Conservation (phyloP, 2,329 filamentous ascomycete species). For the Cladophialophora immunda region DNA sequence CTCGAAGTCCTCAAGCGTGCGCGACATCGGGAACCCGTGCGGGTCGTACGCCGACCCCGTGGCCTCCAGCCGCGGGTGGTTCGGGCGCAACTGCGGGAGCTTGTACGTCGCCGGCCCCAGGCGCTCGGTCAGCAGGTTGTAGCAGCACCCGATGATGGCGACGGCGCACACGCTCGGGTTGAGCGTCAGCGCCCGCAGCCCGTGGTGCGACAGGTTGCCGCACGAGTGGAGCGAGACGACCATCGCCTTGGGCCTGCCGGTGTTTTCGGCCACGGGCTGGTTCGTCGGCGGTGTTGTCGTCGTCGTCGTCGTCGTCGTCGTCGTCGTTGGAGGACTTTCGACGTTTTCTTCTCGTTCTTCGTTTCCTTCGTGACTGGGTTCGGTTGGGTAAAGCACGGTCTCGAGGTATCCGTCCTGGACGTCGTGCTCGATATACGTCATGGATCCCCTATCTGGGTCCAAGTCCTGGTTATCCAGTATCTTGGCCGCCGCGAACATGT, state of each 20-base stretch:
- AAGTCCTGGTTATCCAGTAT: conserved; percentile 15
- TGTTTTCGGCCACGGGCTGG: not conserved
- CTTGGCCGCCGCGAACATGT: conserved; percentile 12
- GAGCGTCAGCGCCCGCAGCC: conserved; percentile 82
- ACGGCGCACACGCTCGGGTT: conserved; percentile 89
- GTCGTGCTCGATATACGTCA: conserved; percentile 56
- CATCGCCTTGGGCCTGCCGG: conserved; percentile 59
- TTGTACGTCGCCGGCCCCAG: conserved; percentile 89
- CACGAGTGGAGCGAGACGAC: conserved; percentile 96
- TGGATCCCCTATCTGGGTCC: conserved; percentile 41
- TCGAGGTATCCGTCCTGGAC: conserved; percentile 55
- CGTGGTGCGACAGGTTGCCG: conserved; percentile 95
- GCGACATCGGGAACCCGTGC: conserved; percentile 93
- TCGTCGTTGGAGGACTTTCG: not conserved
- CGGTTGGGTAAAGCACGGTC: conserved; percentile 43
- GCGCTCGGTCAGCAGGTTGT: conserved; percentile 92
- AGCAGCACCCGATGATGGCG: conserved; percentile 96
- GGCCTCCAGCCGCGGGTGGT: conserved; percentile 71
- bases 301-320: not conserved
- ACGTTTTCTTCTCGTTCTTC: not conserved
- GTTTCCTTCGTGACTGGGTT: not conserved
- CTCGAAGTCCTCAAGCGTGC: conserved; percentile 66
- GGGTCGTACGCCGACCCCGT: conserved; percentile 81
- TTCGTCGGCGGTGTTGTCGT: no score
- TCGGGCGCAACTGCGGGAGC: conserved; percentile 77